A percentile compares a stretch with the other conserved stretches of the same genome.
phyloP scores from a whole-genome alignment of 2,329 filamentous ascomycete genomes.

The Talaromyces funiculosus region DNA sequence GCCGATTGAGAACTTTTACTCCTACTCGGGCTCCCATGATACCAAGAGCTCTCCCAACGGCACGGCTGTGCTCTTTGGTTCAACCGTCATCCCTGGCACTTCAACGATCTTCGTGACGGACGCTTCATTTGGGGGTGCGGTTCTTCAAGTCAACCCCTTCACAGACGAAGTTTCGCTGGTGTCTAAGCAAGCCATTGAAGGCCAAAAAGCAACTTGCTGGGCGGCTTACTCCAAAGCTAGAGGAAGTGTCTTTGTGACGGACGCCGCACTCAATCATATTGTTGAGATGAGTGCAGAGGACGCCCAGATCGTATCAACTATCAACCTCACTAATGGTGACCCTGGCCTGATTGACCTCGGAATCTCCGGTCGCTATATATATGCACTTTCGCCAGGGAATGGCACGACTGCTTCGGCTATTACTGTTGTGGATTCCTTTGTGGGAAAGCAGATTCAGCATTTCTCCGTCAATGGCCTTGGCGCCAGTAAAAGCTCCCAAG shows the following conservation, averaged over 20 bases:
- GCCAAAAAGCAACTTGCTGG: slow-evolving; percentile 57
- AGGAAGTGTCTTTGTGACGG: slow-evolving; percentile 53
- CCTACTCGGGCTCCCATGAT: slow-evolving; percentile 20
- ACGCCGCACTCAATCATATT: slow-evolving; percentile 48
- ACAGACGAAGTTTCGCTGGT: slow-evolving; percentile 30
- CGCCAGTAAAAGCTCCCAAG: slow-evolving; percentile 28
- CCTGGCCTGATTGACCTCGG: slow-evolving; percentile 53
- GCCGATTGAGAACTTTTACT: slow-evolving; percentile 30
- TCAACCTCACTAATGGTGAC: slow-evolving; percentile 47
- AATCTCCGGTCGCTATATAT: slow-evolving; percentile 51
- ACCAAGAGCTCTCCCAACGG: slow-evolving; percentile 44
- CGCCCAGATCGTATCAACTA: slow-evolving; percentile 41
- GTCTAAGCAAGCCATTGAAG: slow-evolving; percentile 41
- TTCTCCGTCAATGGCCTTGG: slow-evolving; percentile 25
- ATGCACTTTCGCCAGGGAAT: slow-evolving; percentile 53
- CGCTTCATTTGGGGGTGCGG: slow-evolving; percentile 52
- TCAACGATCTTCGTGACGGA: slow-evolving; percentile 52
- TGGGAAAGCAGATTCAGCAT: slow-evolving; percentile 34
- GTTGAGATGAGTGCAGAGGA: slow-evolving; percentile 52
- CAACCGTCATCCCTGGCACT: slow-evolving; percentile 41
- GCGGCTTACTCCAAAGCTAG: slow-evolving; percentile 46
- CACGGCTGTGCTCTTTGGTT: slow-evolving; percentile 56
- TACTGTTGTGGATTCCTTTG: slow-evolving; percentile 37
- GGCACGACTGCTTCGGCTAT: slow-evolving; percentile 34
- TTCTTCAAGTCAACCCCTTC: slow-evolving; percentile 41